Percentiles rank a stretch among this genome's conserved stretches.
Evolutionary conservation across 1,284 basidiomycete genomes (phyloP).

Genomic region (Malassezia slooffiae): DNA sequence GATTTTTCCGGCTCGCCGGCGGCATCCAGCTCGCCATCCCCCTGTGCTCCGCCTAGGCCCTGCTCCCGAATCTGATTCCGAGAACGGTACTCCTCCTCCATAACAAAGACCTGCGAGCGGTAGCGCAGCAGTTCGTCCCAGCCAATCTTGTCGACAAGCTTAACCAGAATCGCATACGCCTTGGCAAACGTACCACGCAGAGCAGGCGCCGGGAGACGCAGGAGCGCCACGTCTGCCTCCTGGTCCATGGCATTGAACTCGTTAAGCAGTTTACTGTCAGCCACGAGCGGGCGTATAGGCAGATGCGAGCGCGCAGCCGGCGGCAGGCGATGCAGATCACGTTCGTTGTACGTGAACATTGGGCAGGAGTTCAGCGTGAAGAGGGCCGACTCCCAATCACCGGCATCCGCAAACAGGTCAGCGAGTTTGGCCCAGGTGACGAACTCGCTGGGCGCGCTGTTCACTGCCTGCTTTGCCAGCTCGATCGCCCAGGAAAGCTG

Average conservation of each 20-base stretch:
- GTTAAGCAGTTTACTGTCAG: slow-evolving; percentile 57
- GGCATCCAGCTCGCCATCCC: too few relatives aligned
- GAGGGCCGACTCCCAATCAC: slow-evolving; percentile 72
- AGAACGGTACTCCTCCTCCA: slow-evolving; percentile 93
- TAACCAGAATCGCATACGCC: slow-evolving; percentile 79
- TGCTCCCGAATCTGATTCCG: too few relatives aligned
- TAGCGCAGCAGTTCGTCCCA: slow-evolving; percentile 97
- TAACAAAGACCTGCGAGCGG: slow-evolving; percentile 88
- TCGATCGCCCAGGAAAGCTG: slow-evolving; percentile 72
- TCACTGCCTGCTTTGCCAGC: slow-evolving; percentile 82
- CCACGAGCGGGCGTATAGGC: slow-evolving; percentile 72
- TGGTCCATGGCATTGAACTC: slow-evolving; percentile 62
- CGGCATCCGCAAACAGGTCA: slow-evolving; percentile 80
- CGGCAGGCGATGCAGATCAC: slow-evolving; percentile 80
- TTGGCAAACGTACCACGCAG: slow-evolving; percentile 90
- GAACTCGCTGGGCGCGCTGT: slow-evolving; percentile 93
- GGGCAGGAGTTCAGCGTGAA: slow-evolving; percentile 96
- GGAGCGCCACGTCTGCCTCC: slow-evolving; percentile 85
- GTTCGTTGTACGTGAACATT: slow-evolving; percentile 98
- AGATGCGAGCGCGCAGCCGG: slow-evolving; percentile 72
- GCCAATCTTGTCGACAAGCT: slow-evolving; percentile 80
- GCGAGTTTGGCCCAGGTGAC: slow-evolving; percentile 97
- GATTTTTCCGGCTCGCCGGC: not conserved
- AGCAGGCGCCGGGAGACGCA: slow-evolving; percentile 83
- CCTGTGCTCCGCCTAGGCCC: too few relatives aligned